These are phyloP conservation scores for Podospora pseudopauciseta DNA, from an alignment of 495 filamentous ascomycete genomes.

Conservation along the genomic window DNA sequence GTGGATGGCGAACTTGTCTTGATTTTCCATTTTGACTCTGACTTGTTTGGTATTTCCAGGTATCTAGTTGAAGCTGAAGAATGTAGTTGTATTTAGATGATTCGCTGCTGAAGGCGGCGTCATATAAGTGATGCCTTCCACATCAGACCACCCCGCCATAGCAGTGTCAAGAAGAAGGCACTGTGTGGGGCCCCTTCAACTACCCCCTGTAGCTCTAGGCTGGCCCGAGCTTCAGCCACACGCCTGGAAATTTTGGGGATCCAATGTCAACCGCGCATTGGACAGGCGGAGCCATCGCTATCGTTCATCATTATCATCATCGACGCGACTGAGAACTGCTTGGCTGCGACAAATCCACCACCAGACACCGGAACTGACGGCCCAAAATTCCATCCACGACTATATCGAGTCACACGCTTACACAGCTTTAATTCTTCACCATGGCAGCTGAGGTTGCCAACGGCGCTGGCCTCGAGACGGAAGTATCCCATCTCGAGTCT, in stretches of 20 bases:
- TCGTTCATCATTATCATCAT: conserved; percentile 13
- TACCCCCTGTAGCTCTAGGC: not conserved
- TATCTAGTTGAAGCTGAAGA: too few relatives aligned
- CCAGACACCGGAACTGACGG: not conserved
- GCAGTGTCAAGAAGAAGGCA: conserved; percentile 1
- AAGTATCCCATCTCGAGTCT: conserved; percentile 31
- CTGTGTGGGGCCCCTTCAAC: not conserved
- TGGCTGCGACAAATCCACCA: not conserved
- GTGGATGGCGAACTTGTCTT: conserved; percentile 74
- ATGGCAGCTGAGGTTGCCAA: conserved; percentile 33
- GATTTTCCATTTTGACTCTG: conserved; percentile 23
- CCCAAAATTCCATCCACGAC: not conserved
- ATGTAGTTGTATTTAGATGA: not conserved
- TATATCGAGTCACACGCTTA: not conserved
- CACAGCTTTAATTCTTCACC: not conserved
- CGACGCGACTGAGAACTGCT: conserved; percentile 5
- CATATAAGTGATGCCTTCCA: conserved; percentile 36
- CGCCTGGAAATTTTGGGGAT: conserved; percentile 16
- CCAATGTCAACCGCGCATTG: not conserved
- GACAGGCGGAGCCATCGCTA: conserved; percentile 16
- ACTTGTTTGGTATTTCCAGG: not conserved
- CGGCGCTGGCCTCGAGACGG: conserved; percentile 20
- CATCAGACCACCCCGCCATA: conserved; percentile 14
- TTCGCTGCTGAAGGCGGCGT: conserved; percentile 14
- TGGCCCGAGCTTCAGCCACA: conserved; percentile 32